Percentiles rank a stretch among this genome's conserved stretches.
phyloP scores from a whole-genome alignment of 805 yeast species.

The Debaryomyces hansenii region DNA sequence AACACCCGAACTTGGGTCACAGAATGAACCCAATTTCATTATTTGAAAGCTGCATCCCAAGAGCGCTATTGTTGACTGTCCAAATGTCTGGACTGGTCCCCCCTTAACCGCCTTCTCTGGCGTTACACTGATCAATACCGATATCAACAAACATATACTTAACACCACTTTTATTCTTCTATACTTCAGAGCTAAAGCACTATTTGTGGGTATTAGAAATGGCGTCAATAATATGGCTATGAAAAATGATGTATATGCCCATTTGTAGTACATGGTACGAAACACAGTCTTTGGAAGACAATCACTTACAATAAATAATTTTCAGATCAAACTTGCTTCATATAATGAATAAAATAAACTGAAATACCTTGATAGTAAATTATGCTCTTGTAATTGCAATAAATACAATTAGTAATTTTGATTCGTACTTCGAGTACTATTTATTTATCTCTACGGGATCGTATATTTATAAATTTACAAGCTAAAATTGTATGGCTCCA shows the following conservation, averaged over 20 bases:
- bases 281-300: neutral
- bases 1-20: constrained; percentile 11
- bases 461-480: no score
- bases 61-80: constrained; percentile 28
- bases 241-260: constrained; percentile 14
- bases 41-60: constrained; percentile 30
- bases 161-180: constrained; percentile 6
- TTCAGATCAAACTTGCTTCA: constrained; percentile 5
- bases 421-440: no score
- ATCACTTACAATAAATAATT: neutral
- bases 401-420: no score
- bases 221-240: constrained; percentile 15
- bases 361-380: neutral
- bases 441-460: no score
- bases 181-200: neutral
- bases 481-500: no score
- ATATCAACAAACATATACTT: constrained; percentile 9
- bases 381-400: no score
- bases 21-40: constrained; percentile 17
- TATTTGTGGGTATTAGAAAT: constrained; percentile 8
- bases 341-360: no score
- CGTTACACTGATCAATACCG: constrained; percentile 16
- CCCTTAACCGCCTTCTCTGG: constrained; percentile 26
- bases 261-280: constrained; percentile 15
- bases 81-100: constrained; percentile 32